phyloP scores from a whole-genome alignment of 129 eudicot species.

The sunflower (Helianthus annuus) region DNA sequence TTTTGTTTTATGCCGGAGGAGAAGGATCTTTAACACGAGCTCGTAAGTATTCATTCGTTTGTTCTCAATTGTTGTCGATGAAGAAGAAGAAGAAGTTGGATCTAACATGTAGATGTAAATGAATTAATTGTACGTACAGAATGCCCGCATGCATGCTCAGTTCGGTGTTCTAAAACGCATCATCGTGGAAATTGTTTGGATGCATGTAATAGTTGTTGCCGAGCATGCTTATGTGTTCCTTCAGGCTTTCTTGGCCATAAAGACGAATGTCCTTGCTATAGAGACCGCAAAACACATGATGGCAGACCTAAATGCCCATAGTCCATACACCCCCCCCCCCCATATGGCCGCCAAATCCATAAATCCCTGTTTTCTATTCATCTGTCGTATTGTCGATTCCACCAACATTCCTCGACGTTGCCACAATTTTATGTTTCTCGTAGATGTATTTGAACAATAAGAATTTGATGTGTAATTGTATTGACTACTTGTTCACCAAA shows the following conservation, averaged over 20 bases:
- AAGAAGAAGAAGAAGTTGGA: no score
- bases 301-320: slow-evolving; percentile 43
- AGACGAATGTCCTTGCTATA: slow-evolving; percentile 43
- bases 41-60: slow-evolving; percentile 18
- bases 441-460: no score
- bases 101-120: no score
- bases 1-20: slow-evolving; percentile 28
- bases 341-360: no score
- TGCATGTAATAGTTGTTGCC: slow-evolving; percentile 35
- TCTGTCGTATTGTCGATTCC: no score
- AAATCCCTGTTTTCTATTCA: no score
- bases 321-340: background rate
- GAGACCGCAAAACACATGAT: slow-evolving; percentile 37
- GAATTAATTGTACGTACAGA: slow-evolving; percentile 8
- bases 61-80: background rate
- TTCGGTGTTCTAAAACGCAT: slow-evolving; percentile 35
- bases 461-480: no score
- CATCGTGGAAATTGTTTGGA: slow-evolving; percentile 40
- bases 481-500: no score
- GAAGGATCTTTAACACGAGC: slow-evolving; percentile 32
- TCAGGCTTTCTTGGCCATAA: slow-evolving; percentile 38
- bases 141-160: slow-evolving; percentile 35
- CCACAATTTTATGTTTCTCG: no score
- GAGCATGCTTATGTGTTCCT: slow-evolving; percentile 37
- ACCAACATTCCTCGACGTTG: no score